phyloP scores from a whole-genome alignment of 192 early-diverging fungal genomes.

The Gaertneriomyces semiglobifer region DNA sequence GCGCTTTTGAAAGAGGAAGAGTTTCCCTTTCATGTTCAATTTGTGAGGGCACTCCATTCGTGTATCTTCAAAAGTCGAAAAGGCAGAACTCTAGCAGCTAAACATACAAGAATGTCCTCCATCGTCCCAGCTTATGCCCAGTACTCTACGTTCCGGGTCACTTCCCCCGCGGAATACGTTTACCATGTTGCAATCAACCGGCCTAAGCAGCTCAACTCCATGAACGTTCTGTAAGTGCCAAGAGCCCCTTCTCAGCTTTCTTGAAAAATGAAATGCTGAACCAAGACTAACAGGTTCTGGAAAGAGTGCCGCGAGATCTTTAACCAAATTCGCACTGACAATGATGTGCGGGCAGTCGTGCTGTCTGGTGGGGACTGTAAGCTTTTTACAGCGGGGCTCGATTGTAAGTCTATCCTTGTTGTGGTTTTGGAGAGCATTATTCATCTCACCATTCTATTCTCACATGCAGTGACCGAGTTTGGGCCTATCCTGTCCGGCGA shows the following conservation, averaged over 20 bases:
- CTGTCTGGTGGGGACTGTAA: slow-evolving; percentile 64
- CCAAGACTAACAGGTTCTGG: slow-evolving; percentile 50
- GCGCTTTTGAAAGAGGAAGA: no score
- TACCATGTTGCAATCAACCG: slow-evolving; percentile 81
- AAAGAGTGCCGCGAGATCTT: slow-evolving; percentile 66
- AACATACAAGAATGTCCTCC: not conserved
- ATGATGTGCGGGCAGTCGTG: slow-evolving; percentile 70
- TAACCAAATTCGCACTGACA: slow-evolving; percentile 52
- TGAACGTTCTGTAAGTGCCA: slow-evolving; percentile 56
- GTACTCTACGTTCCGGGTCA: slow-evolving; percentile 22
- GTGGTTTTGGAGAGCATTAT: not conserved
- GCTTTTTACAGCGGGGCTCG: slow-evolving; percentile 89
- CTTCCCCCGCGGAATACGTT: slow-evolving; percentile 37
- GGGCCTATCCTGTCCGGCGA: not conserved
- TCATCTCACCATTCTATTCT: not conserved
- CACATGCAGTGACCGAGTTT: slow-evolving; percentile 8
- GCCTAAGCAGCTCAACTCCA: slow-evolving; percentile 78
- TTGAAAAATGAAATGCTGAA: not conserved
- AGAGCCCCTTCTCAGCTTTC: not conserved
- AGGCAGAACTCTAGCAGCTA: no score
- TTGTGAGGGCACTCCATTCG: no score
- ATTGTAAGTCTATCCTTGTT: slow-evolving; percentile 55
- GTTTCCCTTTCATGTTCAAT: no score
- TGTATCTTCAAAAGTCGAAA: no score
- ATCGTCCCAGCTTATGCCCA: not conserved